Evolutionary conservation across 768 basidiomycete species (phyloP).

Genomic region (Podaxis sp.): DNA sequence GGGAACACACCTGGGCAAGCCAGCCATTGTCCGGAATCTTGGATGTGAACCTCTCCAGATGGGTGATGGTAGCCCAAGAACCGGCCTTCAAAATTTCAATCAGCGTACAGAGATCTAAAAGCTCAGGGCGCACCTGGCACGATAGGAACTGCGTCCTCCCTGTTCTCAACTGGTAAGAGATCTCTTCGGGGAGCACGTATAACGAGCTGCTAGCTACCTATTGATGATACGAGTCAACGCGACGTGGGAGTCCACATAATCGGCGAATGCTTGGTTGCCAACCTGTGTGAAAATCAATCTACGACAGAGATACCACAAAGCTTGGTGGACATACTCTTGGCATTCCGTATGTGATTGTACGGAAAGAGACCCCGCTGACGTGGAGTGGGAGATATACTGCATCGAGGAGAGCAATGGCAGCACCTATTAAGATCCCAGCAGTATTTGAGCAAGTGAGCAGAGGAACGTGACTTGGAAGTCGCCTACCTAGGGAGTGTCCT

Average conservation of each 20-base stretch:
- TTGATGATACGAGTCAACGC: constrained; percentile 57
- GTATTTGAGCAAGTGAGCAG: constrained; percentile 22
- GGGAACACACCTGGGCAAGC: constrained; percentile 45
- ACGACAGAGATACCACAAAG: neutral
- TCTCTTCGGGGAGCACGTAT: neutral
- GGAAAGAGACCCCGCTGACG: constrained; percentile 12
- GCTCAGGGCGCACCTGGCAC: constrained; percentile 31
- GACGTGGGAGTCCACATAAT: constrained; percentile 48
- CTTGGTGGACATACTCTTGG: constrained; percentile 28
- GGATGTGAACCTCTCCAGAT: constrained; percentile 38
- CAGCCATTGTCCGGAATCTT: constrained; percentile 43
- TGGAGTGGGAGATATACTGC: constrained; percentile 11
- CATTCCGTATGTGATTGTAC: constrained; percentile 18
- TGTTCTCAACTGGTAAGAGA: constrained; percentile 11
- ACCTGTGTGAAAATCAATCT: constrained; percentile 18
- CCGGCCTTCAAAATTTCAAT: constrained; percentile 27
- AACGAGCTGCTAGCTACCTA: constrained; percentile 25
- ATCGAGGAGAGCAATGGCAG: constrained; percentile 11
- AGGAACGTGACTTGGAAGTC: neutral
- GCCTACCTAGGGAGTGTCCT: constrained; percentile 42
- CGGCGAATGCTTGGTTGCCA: constrained; percentile 55
- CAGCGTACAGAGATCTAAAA: constrained; percentile 10
- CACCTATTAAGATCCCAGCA: neutral
- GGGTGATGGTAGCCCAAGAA: constrained; percentile 47
- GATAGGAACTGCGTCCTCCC: constrained; percentile 39